Evolutionary conservation across 352 stramenopile species (phyloP).

Genomic region (Globisporangium emineosum): DNA sequence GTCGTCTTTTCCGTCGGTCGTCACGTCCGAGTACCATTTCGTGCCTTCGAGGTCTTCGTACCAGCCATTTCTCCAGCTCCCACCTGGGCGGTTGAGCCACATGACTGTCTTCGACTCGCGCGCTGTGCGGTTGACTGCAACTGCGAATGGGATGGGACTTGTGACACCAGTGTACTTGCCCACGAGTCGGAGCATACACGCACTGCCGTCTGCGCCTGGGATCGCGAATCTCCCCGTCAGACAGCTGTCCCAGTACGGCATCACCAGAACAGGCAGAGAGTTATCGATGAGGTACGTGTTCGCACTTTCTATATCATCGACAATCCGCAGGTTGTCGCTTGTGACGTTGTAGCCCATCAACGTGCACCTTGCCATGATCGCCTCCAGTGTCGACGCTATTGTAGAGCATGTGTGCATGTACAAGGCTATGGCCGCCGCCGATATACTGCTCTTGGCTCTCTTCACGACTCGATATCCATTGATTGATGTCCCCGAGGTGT

Average conservation of each 20-base stretch:
- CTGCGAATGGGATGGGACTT: neutral
- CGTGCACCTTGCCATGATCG: conserved; percentile 18
- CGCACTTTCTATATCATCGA: conserved; percentile 15
- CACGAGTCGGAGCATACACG: conserved; percentile 16
- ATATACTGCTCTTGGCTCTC: neutral
- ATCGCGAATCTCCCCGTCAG: conserved; percentile 2
- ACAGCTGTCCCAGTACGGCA: conserved; percentile 19
- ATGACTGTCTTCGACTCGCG: conserved; percentile 23
- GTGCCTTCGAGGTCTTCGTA: conserved; percentile 22
- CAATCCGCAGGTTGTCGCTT: conserved; percentile 22
- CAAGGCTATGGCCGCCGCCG: neutral
- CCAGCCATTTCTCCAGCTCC: conserved; percentile 34
- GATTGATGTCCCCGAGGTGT: conserved; percentile 9
- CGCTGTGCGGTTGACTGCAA: conserved; percentile 8
- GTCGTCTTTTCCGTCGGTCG: neutral
- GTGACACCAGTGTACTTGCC: conserved; percentile 4
- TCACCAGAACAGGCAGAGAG: conserved; percentile 16
- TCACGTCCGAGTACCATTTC: conserved; percentile 15
- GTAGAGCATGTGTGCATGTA: conserved; percentile 14
- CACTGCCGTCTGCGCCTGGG: conserved; percentile 13
- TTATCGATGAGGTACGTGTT: conserved; percentile 2
- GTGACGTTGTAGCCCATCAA: conserved; percentile 29
- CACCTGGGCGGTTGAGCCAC: conserved; percentile 22
- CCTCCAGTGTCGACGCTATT: conserved; percentile 22
- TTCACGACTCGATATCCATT: conserved; percentile 17